phyloP scores from a whole-genome alignment of 495 filamentous ascomycete genomes.

The Daldinia decipiens region DNA sequence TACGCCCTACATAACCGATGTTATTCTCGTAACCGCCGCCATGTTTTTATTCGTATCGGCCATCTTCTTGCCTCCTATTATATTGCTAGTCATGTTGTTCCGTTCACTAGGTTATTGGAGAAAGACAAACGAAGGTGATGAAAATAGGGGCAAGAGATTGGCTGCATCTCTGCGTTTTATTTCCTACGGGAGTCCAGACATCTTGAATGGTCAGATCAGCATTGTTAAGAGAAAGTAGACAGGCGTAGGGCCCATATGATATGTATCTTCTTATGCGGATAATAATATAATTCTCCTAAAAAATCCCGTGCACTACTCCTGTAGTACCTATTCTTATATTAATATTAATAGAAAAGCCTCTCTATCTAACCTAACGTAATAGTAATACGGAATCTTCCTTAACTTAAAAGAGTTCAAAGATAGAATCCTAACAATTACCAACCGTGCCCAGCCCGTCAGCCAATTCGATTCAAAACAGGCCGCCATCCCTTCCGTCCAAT shows the following conservation, averaged over 20 bases:
- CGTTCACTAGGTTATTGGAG: neutral
- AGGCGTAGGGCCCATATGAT: neutral
- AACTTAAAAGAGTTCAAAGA: neutral
- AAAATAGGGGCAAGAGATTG: neutral
- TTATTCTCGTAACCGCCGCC: neutral
- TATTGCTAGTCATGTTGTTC: neutral
- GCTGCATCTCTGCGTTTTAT: neutral
- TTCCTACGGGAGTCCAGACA: neutral
- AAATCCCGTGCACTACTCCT: neutral
- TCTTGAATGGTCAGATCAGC: neutral
- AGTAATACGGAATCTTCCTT: neutral
- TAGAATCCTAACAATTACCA: neutral
- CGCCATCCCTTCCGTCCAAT: slow-evolving; percentile 67
- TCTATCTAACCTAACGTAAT: neutral
- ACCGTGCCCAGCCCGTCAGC: no score
- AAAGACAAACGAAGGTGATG: neutral
- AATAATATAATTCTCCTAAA: neutral
- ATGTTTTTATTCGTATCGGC: neutral
- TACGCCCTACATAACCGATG: neutral
- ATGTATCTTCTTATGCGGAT: neutral
- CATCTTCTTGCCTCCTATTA: neutral
- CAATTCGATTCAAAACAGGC: slow-evolving; percentile 59
- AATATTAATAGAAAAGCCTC: neutral
- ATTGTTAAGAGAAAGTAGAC: neutral
- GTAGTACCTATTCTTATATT: neutral